Evolutionary conservation across 2,329 filamentous ascomycete genomes (phyloP).

Genomic region (Beauveria caledonica): DNA sequence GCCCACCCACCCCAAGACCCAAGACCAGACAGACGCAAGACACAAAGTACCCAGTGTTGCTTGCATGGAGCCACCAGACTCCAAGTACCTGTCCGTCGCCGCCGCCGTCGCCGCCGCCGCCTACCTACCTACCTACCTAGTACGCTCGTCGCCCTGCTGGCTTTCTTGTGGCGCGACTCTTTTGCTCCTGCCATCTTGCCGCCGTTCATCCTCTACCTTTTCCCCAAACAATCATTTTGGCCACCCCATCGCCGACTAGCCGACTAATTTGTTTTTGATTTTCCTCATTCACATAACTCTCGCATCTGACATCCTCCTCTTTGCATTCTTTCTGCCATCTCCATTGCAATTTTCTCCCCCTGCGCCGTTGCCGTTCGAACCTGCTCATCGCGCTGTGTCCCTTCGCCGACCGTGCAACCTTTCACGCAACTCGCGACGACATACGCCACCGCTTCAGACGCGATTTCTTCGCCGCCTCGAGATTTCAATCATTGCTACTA

Average conservation of each 20-base stretch:
- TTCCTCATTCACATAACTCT: not conserved
- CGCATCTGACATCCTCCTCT: not conserved
- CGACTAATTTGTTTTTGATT: not conserved
- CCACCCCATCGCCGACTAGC: not conserved
- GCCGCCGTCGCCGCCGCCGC: not conserved
- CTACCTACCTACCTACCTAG: too few relatives aligned
- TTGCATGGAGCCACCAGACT: not conserved
- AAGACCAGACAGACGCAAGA: not conserved
- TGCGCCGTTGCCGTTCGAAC: not conserved
- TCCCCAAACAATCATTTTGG: not conserved
- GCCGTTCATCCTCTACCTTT: conserved; percentile 1
- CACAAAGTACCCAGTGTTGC: not conserved
- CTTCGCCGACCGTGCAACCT: conserved; percentile 1
- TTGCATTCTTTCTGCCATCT: not conserved
- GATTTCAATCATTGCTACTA: not conserved
- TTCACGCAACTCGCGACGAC: not conserved
- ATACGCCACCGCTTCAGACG: not conserved
- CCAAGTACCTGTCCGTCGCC: not conserved
- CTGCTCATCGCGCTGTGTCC: not conserved
- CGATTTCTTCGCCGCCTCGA: not conserved
- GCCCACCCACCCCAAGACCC: not conserved
- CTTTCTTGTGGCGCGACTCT: not conserved
- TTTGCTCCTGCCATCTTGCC: not conserved
- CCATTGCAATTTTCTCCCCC: not conserved
- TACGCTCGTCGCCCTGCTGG: not conserved